Base-by-base conservation (phyloP, 345 rosid genomes). In the Rubroshorea leprosula region DNA sequence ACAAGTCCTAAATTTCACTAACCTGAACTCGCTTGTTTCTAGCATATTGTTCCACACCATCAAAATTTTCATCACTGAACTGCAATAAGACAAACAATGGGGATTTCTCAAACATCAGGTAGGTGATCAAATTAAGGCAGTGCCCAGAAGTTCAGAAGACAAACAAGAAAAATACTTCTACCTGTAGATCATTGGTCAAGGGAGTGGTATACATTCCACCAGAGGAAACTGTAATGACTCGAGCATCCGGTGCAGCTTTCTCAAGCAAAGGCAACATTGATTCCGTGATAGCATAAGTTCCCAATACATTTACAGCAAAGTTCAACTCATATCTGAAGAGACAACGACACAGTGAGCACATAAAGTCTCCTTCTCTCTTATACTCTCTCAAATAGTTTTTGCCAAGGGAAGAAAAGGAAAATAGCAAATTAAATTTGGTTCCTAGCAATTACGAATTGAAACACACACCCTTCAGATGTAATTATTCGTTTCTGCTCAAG, bases 21-120 rank as follows among this genome's bases (percentile, higher is more conserved):
- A 92, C 95, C 93, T 88, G 98, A 73, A 81, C 72, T 67, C 96
- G 62, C 78, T 92, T 92, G 78, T 83, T 92, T 39, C 85, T 89
- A 57, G 96, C 82, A 48, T 92, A 92, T 57, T 89, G 96, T 41
- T 63, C 68, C 31, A 60, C 74, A 35, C 95, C 93, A 64, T 72
- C 64, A 31, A 83, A 86, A 0, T 80, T 83, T 73, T 69, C 83
- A 47, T 65, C 66, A 46, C 68, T 73, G 63, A 66, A 86, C 96
- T 92, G 86, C 69, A 71, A 31, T 38, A 39, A 48, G 62, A 55
- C n/a, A 51, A 26, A 55, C 53, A 18, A 27, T 16, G 56, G 50
- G 14, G 39, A 4, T 18, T 24, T 20, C 5, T 5, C 60, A 26
- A 51, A 55, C 26, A 47, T 56, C 39, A 46, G 26, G 18, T 20